Conservation (phyloP, 2,329 filamentous ascomycete genomes). For the Penicillium sp. region DNA sequence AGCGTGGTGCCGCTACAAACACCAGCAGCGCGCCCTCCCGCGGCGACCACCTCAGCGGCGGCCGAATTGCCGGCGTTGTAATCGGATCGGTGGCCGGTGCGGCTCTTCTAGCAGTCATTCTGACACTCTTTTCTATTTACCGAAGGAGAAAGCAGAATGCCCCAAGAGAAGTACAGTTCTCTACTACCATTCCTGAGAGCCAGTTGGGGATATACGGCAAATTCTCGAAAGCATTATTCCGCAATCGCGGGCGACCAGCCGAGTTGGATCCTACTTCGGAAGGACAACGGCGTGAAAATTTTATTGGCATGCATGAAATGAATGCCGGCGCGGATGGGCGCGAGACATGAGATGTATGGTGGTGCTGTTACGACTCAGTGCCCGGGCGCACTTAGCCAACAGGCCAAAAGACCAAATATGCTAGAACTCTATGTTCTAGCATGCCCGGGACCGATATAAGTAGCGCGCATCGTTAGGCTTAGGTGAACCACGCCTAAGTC, state of each 20-base stretch:
- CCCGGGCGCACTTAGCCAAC: too few relatives aligned
- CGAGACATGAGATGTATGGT: too few relatives aligned
- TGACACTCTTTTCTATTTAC: not conserved
- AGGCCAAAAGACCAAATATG: too few relatives aligned
- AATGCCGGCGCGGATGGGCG: too few relatives aligned
- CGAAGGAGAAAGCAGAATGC: not conserved
- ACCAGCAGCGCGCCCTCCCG: too few relatives aligned
- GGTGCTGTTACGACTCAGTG: too few relatives aligned
- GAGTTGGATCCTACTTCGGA: constrained; percentile 1
- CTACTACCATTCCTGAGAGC: not conserved
- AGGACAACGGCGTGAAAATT: too few relatives aligned
- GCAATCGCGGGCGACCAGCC: not conserved
- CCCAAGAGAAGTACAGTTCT: not conserved
- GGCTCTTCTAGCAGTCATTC: not conserved
- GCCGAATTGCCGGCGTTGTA: constrained; percentile 1
- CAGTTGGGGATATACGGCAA: not conserved
- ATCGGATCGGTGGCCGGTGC: constrained; percentile 1
- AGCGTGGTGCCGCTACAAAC: not conserved
- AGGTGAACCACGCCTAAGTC: too few relatives aligned
- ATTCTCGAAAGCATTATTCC: constrained; percentile 1
- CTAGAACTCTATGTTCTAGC: too few relatives aligned
- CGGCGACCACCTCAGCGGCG: not conserved
- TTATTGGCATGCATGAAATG: too few relatives aligned
- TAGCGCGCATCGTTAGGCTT: too few relatives aligned
- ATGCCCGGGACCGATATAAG: too few relatives aligned